Evolutionary conservation across 257 asterid genomes (phyloP).

Genomic region (Nicotiana tomentosiformis): DNA sequence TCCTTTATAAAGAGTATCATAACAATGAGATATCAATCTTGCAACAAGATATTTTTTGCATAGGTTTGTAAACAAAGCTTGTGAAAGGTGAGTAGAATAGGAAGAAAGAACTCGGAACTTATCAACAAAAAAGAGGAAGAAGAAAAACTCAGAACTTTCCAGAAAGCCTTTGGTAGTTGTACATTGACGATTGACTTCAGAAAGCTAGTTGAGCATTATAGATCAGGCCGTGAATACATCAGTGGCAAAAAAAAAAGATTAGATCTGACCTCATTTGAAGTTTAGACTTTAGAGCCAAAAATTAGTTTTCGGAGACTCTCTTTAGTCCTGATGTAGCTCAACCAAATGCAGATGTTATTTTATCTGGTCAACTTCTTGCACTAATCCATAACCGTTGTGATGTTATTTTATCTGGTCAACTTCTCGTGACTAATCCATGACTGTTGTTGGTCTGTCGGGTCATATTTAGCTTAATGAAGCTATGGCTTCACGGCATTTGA

Average conservation of each 20-base stretch:
- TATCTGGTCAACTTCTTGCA: neutral
- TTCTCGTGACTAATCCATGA: neutral
- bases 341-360: neutral
- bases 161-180: neutral
- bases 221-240: neutral
- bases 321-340: neutral
- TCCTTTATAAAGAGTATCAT: neutral
- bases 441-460: neutral
- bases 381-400: neutral
- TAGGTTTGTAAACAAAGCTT: neutral
- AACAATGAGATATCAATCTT: neutral
- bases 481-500: neutral
- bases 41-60: neutral
- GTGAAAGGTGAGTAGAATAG: neutral
- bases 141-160: neutral
- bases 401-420: neutral
- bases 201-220: neutral
- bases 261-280: neutral
- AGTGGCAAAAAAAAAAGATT: neutral
- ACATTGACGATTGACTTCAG: neutral
- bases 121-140: neutral
- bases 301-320: neutral
- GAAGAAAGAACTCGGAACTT: neutral
- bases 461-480: neutral
- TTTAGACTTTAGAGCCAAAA: neutral